phyloP scores from a whole-genome alignment of 2,329 filamentous ascomycete species.

The Scedosporium aurantiacum region DNA sequence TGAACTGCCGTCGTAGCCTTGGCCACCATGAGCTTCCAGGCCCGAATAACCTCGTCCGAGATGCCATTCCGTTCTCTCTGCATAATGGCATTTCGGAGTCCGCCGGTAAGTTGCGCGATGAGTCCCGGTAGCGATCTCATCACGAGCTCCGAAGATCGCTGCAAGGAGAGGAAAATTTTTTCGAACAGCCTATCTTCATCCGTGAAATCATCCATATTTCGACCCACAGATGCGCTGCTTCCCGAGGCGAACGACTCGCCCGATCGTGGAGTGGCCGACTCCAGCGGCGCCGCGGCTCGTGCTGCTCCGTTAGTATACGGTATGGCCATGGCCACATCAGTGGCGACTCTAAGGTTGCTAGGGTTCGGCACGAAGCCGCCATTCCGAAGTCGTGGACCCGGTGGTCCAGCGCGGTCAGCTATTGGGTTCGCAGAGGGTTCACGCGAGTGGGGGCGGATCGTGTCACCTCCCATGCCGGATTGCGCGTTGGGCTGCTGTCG shows the following conservation, averaged over 20 bases:
- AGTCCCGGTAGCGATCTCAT: conserved; percentile 61
- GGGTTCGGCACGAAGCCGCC: conserved; percentile 35
- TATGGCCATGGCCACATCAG: conserved; percentile 36
- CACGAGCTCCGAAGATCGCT: conserved; percentile 62
- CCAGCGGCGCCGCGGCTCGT: conserved; percentile 39
- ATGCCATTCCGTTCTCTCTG: conserved; percentile 29
- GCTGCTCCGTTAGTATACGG: conserved; percentile 35
- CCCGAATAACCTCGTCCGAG: conserved; percentile 47
- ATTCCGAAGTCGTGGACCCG: conserved; percentile 19
- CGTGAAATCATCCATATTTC: conserved; percentile 48
- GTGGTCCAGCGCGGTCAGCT: conserved; percentile 34
- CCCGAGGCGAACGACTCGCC: conserved; percentile 66
- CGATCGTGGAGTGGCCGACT: conserved; percentile 63
- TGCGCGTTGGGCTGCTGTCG: neutral
- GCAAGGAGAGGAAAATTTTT: conserved; percentile 66
- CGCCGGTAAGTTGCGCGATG: conserved; percentile 52
- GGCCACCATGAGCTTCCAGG: conserved; percentile 60
- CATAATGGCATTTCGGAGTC: conserved; percentile 52
- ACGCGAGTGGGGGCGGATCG: conserved; percentile 37
- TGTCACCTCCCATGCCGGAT: conserved; percentile 24
- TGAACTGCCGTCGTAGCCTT: conserved; percentile 62
- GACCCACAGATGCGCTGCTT: conserved; percentile 32
- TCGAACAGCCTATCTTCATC: conserved; percentile 78
- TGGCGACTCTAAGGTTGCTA: conserved; percentile 45
- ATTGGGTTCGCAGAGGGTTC: conserved; percentile 44